A percentile compares a stretch with the other conserved stretches of the same genome.
phyloP scores from a whole-genome alignment of 805 yeast genomes.

The Jamesozyma jinghongensis region DNA sequence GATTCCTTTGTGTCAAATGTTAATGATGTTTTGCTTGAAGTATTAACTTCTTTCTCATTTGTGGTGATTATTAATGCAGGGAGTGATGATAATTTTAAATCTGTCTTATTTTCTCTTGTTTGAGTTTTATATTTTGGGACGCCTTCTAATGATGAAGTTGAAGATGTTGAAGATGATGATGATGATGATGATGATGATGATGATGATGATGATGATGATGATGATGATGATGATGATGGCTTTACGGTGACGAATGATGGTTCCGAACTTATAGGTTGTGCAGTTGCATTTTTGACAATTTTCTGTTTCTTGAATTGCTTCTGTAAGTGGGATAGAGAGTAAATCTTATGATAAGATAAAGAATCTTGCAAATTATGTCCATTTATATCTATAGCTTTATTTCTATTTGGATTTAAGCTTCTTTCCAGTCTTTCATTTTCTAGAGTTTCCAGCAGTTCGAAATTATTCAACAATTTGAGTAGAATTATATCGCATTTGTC shows the following conservation, averaged over 20 bases:
- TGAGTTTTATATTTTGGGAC: conserved; percentile 4
- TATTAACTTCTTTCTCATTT: no score
- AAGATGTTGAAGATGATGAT: conserved; percentile 2
- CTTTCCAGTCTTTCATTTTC: conserved; percentile 25
- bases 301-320: conserved; percentile 14
- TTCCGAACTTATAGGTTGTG: neutral
- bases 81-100: conserved; percentile 5
- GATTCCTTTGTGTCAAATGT: neutral
- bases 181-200: conserved; percentile 5
- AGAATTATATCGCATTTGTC: conserved; percentile 17
- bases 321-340: conserved; percentile 19
- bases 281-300: neutral
- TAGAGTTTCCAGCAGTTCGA: conserved; percentile 31
- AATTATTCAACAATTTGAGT: conserved; percentile 24
- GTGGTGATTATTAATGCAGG: no score
- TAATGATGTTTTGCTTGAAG: no score
- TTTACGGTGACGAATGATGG: neutral
- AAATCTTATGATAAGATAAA: conserved; percentile 17
- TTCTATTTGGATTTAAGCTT: conserved; percentile 15
- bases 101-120: neutral
- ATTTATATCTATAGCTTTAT: no score
- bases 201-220: conserved; percentile 5
- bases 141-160: conserved; percentile 6
- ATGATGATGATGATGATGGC: neutral
- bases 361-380: conserved; percentile 9